These are phyloP conservation scores for Acidomyces sp. DNA, from an alignment of 495 filamentous ascomycete species.

Conservation along the genomic window DNA sequence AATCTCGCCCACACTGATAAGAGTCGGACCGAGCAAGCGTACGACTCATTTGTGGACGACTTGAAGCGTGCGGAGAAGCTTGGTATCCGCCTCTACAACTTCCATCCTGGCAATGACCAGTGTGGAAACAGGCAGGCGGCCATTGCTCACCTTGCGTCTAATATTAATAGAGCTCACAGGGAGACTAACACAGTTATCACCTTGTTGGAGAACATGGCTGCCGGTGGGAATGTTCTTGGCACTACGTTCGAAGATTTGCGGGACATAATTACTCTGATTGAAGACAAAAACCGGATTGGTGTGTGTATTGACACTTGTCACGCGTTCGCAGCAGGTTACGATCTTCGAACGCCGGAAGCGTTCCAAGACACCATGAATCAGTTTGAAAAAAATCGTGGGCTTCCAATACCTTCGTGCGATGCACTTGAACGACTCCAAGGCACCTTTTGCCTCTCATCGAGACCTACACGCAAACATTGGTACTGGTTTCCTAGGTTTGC, in stretches of 20 bases:
- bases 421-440: conserved; percentile 90
- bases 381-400: conserved; percentile 73
- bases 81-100: conserved; percentile 85
- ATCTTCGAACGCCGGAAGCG: conserved; percentile 60
- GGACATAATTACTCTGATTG: conserved; percentile 64
- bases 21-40: conserved; percentile 73
- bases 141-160: conserved; percentile 60
- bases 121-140: conserved; percentile 47
- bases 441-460: conserved; percentile 59
- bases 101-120: conserved; percentile 66
- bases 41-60: conserved; percentile 77
- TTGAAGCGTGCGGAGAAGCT: conserved; percentile 77
- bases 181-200: conserved; percentile 64
- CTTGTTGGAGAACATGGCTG: conserved; percentile 87
- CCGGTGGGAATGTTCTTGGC: conserved; percentile 73
- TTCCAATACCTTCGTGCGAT: conserved; percentile 66
- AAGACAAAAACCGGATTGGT: conserved; percentile 76
- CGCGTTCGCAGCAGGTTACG: conserved; percentile 85
- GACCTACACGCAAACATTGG: conserved; percentile 94
- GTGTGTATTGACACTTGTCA: conserved; percentile 97
- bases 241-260: conserved; percentile 70
- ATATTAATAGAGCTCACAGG: conserved; percentile 67
- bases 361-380: conserved; percentile 58
- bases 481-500: conserved; percentile 76
- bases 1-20: conserved; percentile 79